Evolutionary conservation across 2,329 filamentous ascomycete genomes (phyloP).

Genomic region (Aspergillus sp.): DNA sequence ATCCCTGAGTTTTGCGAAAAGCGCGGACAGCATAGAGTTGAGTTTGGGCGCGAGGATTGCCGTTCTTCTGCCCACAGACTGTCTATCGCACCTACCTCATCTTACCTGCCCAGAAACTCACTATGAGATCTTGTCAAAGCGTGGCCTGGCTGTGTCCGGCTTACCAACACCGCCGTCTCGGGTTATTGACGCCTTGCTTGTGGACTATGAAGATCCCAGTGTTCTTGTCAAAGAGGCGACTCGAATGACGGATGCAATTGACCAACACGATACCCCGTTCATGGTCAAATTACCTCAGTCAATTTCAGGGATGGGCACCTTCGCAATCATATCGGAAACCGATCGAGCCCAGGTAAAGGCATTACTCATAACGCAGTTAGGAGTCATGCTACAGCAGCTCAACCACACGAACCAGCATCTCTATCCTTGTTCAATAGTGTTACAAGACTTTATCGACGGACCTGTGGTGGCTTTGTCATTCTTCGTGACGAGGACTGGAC

Average conservation of each 20-base stretch:
- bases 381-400: background rate
- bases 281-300: slow-evolving; percentile 6
- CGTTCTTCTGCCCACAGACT: background rate
- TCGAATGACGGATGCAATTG: background rate
- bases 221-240: background rate
- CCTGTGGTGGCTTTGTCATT: background rate
- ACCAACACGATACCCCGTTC: background rate
- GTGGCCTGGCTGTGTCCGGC: background rate
- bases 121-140: slow-evolving; percentile 5
- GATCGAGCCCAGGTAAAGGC: background rate
- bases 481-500: slow-evolving; percentile 1
- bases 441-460: slow-evolving; percentile 4
- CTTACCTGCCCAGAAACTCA: background rate
- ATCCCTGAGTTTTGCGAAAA: background rate
- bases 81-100: background rate
- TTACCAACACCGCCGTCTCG: background rate
- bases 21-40: background rate
- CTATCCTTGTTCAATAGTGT: background rate
- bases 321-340: background rate
- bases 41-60: background rate
- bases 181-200: background rate
- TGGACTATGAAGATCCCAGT: background rate
- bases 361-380: background rate
- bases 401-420: background rate
- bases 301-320: slow-evolving; percentile 1